Base-by-base conservation (phyloP, 31 red algal genomes). In the Porphyra umbilicalis region DNA sequence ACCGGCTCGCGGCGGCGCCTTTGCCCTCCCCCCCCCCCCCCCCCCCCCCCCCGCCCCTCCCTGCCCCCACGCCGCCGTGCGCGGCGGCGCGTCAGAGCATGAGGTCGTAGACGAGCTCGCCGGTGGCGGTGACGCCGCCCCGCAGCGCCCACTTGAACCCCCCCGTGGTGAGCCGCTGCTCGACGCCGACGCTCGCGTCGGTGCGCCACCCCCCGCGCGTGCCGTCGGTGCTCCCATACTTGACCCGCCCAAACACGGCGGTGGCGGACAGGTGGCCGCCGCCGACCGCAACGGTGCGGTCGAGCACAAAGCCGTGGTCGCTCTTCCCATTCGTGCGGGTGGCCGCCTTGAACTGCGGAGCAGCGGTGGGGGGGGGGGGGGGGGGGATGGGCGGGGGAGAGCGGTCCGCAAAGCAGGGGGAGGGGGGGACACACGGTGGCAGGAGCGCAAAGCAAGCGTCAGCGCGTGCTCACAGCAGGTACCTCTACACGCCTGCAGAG, bases 281-380 rank as follows among this genome's bases (percentile, higher is more conserved):
- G 16, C 81, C 81, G 6, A 95, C 42, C 36, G 83, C 75, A 67
- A 95, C 35, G 77, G 86, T 91, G 44, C 93, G 85, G 75, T 95
- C 93, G 40, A 95, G 89, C 80, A 90, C 88, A 83, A 95, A 95
- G 4, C 88, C 93, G 77, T 91, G 84, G 79, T 88, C 86, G 35
- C 78, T 77, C 32, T 79, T 71, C 40, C 93, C 88, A 33, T 88
- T 85, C 42, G 88, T 88, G 32, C 90, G 76, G 46, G 86, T 81
- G 34, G 83, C 42, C 77, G 85, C 85, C 68, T 95, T 95, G 80
- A 90, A 90, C 79, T 80, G 77, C 34, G 88, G 76, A 6, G 42
- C 11, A 33, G 32, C 7, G 3, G 34, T 33, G 57, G 25, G 25
- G 25, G 30, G 20, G 20, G 11, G 14, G 20, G 57, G 57, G 20